Evolutionary conservation across 73 alveolate genomes (phyloP), one percentile per base, ranked within the genome.

Genomic region (Effrenium voratum): DNA sequence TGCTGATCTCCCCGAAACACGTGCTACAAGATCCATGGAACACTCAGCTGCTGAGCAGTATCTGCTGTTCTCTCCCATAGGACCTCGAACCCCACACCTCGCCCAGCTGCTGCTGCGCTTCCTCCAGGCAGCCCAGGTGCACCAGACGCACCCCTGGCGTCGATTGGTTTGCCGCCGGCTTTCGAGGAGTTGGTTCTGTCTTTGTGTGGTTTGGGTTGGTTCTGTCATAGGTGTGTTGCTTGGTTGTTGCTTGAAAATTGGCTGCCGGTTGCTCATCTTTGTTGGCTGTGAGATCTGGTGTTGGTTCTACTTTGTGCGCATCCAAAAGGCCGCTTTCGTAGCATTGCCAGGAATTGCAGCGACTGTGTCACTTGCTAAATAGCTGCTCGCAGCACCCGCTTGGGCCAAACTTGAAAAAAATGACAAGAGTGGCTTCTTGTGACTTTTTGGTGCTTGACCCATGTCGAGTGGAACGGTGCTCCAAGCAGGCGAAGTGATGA

Each of bases 141-240:
- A 59, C 94, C 94, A 85, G 46, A 81, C 94, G 94, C 46, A 85
- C 72, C 32, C 94, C 94, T 85, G 86, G 34, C 81, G 13, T 15
- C 36, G 12, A 63, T 15, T 63, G n/a, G 8, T 63, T 16, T 24
- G 34, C 40, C 75, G 34, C 15, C n/a, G n/a, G n/a, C n/a, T n/a
- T n/a, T n/a, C n/a, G n/a, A n/a, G n/a, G n/a, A n/a, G n/a, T n/a
- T n/a, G n/a, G n/a, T n/a, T n/a, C n/a, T n/a, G n/a, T n/a, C n/a
- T n/a, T n/a, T n/a, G n/a, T n/a, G n/a, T n/a, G n/a, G n/a, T n/a
- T n/a, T n/a, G 75, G 40, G 34, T 38, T 4, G 75, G 38, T 38
- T 10, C 75, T 32, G 75, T 38, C 38, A 32, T 3, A 60, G 16
- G 75, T 32, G 38, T 22, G 36, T 32, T 4, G 36, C 38, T 5